Base-by-base conservation (phyloP, 257 asterid species). In the Nicotiana noctiflora region DNA sequence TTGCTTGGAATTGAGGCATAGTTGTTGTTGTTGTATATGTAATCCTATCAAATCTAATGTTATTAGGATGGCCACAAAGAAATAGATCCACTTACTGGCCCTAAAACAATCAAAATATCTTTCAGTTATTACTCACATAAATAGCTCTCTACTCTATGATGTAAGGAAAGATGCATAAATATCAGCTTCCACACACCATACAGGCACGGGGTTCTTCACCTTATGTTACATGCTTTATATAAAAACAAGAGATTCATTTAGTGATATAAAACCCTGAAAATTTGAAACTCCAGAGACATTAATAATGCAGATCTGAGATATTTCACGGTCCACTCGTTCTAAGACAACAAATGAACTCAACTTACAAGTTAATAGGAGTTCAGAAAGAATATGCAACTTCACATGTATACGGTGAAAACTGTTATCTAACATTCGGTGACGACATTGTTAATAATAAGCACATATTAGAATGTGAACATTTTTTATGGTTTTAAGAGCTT, bases 1-100 rank as follows among this genome's bases (percentile, higher is more conserved):
- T 68, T 67, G 31, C 76, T 67, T 37, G 55, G 56, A 46, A 68
- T 68, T 37, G 76, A 68, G 56, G 46, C 76, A 68, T 68, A 37
- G 27, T 9, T 32, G 55, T 68, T 68, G 76, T 68, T 18, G 55
- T 0, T 40, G 49, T 40, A 40, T n/a, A 46, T 37, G 57, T 68
- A 68, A 68, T 51, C 56, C 56, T 40, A 68, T 40, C 56, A 31
- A 37, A n/a, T 68, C 77, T 18, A 68, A 40, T 68, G 56, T 68
- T 27, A 68, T 70, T 19, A 44, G 46, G 57, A 70, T 44, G 57
- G 13, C 34, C 13, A 37, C 13, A 70, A 44, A 10, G 59, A 44
- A 70, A 44, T 13, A n/a, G 77, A 34, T 44, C 77, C 57, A 70
- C 59, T 44, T 44, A 25, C 32, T 37, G 59, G 59, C 37, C 59